Percentiles rank a stretch among this genome's conserved stretches.
These are phyloP conservation scores for Neurospora sp. DNA, from an alignment of 495 filamentous ascomycete genomes.

Conservation along the genomic window DNA sequence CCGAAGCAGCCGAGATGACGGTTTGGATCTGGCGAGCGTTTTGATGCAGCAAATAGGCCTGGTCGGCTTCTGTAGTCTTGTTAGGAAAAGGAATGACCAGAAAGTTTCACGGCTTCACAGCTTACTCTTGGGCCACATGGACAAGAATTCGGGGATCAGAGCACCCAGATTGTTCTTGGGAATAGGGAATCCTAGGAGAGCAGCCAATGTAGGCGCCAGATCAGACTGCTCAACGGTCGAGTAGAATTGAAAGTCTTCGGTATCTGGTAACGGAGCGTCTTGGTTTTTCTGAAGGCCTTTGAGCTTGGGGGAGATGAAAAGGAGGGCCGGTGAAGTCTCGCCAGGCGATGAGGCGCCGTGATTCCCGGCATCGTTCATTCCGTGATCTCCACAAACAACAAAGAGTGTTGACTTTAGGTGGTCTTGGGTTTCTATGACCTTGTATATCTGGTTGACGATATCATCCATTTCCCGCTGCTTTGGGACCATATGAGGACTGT, in stretches of 20 bases:
- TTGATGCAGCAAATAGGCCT: slow-evolving; percentile 51
- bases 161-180: slow-evolving; percentile 88
- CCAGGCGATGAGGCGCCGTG: slow-evolving; percentile 88
- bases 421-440: slow-evolving; percentile 54
- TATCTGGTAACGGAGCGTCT: slow-evolving; percentile 27
- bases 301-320: slow-evolving; percentile 87
- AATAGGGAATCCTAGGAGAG: slow-evolving; percentile 76
- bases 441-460: slow-evolving; percentile 66
- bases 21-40: slow-evolving; percentile 74
- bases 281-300: slow-evolving; percentile 39
- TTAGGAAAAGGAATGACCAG: slow-evolving; percentile 7
- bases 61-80: slow-evolving; percentile 39
- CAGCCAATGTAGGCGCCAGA: slow-evolving; percentile 81
- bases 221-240: slow-evolving; percentile 81
- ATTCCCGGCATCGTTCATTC: slow-evolving; percentile 98
- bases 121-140: slow-evolving; percentile 57
- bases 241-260: slow-evolving; percentile 70
- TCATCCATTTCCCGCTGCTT: slow-evolving; percentile 95
- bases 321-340: slow-evolving; percentile 84
- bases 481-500: slow-evolving; percentile 74
- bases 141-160: slow-evolving; percentile 69
- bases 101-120: too few species aligned
- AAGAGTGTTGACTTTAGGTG: slow-evolving; percentile 73
- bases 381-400: slow-evolving; percentile 86
- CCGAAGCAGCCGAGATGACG: slow-evolving; percentile 62